A percentile compares a stretch with the other conserved stretches of the same genome.
Conservation (phyloP, 371 early-diverging fungal species). For the Mortierella sp. region DNA sequence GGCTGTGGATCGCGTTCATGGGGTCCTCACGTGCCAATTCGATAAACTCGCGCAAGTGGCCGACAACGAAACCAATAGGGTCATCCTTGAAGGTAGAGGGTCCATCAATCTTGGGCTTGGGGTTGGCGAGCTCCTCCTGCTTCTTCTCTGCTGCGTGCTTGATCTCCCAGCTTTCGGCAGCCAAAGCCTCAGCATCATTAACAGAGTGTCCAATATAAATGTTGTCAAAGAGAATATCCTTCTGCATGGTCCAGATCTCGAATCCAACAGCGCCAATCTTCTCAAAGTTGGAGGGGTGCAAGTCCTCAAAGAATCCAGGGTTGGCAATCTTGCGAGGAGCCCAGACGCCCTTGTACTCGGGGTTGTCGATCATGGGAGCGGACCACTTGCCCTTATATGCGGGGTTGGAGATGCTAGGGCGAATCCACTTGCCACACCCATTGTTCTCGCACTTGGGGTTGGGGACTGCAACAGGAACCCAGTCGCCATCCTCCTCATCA, state of each 20-base stretch:
- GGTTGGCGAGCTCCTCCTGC: constrained; percentile 63
- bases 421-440: constrained; percentile 82
- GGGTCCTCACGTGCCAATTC: constrained; percentile 62
- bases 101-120: constrained; percentile 37
- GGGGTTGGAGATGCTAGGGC: constrained; percentile 86
- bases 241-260: constrained; percentile 98
- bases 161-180: constrained; percentile 75
- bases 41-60: constrained; percentile 61
- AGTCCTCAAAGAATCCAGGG: constrained; percentile 86
- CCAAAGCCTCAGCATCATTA: constrained; percentile 74
- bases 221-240: constrained; percentile 94
- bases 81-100: constrained; percentile 47
- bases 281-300: constrained; percentile 73
- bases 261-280: constrained; percentile 89
- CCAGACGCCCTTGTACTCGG: constrained; percentile 97
- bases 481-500: constrained; percentile 90
- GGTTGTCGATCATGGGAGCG: constrained; percentile 93
- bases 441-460: constrained; percentile 85
- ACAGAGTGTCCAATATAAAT: constrained; percentile 84
- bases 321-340: constrained; percentile 91
- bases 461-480: constrained; percentile 84
- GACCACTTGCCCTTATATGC: constrained; percentile 90
- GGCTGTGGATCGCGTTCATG: constrained; percentile 65
- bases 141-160: constrained; percentile 75
- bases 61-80: constrained; percentile 43